Percentiles rank a stretch among this genome's conserved stretches.
These are phyloP conservation scores for Penicillium thymicola DNA, from an alignment of 2,329 filamentous ascomycete species.

Conservation along the genomic window DNA sequence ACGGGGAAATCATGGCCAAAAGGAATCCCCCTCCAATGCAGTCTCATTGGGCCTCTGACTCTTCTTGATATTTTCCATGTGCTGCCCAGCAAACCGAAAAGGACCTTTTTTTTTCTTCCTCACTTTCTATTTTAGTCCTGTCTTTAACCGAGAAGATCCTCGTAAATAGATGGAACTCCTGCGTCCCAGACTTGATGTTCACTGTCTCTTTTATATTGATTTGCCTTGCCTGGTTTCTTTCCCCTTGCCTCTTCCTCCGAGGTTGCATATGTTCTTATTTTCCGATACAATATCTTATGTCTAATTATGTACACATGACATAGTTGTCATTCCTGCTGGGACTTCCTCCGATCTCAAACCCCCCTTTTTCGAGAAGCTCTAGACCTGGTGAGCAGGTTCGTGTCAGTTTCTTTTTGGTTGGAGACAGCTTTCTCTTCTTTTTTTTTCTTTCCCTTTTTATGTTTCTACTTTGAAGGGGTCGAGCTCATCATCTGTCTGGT, in stretches of 20 bases:
- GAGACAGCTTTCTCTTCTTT: background rate
- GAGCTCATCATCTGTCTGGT: background rate
- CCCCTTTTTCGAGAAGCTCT: constrained; percentile 2
- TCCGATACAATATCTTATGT: background rate
- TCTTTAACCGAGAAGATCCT: background rate
- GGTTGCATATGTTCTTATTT: constrained; percentile 6
- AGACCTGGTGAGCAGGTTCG: background rate
- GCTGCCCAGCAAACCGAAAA: constrained; percentile 1
- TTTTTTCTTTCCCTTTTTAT: background rate
- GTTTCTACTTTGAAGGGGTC: background rate
- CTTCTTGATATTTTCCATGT: constrained; percentile 18
- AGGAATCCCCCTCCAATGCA: constrained; percentile 1
- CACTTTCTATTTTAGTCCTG: background rate
- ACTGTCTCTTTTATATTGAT: constrained; percentile 13
- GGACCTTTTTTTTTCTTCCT: background rate
- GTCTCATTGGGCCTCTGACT: constrained; percentile 2
- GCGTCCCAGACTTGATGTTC: background rate
- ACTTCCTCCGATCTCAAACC: constrained; percentile 6
- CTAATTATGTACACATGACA: constrained; percentile 17
- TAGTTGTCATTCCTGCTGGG: constrained; percentile 18
- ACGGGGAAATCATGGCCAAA: constrained; percentile 6
- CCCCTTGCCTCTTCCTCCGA: background rate
- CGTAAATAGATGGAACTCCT: constrained; percentile 15
- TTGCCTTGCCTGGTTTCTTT: background rate
- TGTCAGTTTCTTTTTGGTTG: background rate